Base-by-base conservation (phyloP, 257 asterid species). In the Nyctanthes arbortristis region DNA sequence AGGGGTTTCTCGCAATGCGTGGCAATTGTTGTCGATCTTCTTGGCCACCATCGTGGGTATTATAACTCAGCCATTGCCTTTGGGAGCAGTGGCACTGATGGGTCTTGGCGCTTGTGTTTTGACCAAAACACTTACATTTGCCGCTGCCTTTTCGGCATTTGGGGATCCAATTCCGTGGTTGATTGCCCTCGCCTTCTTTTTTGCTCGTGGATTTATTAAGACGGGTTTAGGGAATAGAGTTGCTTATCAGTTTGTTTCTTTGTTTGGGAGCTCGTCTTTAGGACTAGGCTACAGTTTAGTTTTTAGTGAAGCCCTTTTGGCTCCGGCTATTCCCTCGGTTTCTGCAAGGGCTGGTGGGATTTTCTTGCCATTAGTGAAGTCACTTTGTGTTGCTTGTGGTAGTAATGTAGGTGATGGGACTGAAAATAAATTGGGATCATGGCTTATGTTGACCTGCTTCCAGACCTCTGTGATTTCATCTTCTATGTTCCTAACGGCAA, bases 131-230 rank as follows among this genome's bases (percentile, higher is more conserved):
- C 87, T 93, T 0, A 84, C 96, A 0, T 93, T 93, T 68, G 92
- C 96, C 8, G 96, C 91, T 16, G 97, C 97, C 0, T 93, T 93
- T 57, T 93, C 99, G 7, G 99, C 99, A 1, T 93, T 93, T 28
- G 97, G 99, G 0, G 99, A 93, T 61, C 99, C 99, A 0, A 91
- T 93, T 4, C 99, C 99, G 5, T 93, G 99, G 97, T 33, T 93
- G 55, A 93, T 93, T 57, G 99, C 99, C 0, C 77, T 93, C 3
- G 99, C 97, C 0, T 93, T 93, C 86, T 93, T 93, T 67, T 93
- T 93, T 43, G 97, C 99, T 0, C 75, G 99, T 28, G 99, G 99
- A 57, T 93, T 93, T 63, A 93, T 93, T 34, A 91, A 93, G 37
- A 93, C 97, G 2, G 99, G 99, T 5, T 79, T 93, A 47, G 96